Base-by-base conservation (phyloP, 768 basidiomycete species). In the Hemileccinum rubropunctum region DNA sequence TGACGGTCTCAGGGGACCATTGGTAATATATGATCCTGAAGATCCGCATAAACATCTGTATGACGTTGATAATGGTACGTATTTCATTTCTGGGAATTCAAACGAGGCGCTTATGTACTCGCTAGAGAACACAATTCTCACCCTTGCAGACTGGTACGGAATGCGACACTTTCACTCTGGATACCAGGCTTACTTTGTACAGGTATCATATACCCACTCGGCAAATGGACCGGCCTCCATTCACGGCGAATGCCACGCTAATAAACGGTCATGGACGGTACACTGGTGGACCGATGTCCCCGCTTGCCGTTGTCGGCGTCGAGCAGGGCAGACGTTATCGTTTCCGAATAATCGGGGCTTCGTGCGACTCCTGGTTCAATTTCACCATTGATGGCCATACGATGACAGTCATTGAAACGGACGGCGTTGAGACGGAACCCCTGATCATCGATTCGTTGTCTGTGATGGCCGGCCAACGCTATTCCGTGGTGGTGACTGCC, bases 401-500 rank as follows among this genome's bases (percentile, higher is more conserved):
- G 1, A 37, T 61, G 50, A 73, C 66, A 4, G 63, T 76, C 48
- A 73, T 76, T 30, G 71, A 74, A 58, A 74, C 67, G 10, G 77
- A 78, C 45, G 71, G 71, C 3, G 49, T 72, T 12, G 71, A 67
- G 42, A 69, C 70, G 14, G 50, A 69, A 21, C 75, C 75, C 5
- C 49, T 74, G 3, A 53, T 61, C 0, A 73, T 74, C 8, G 73
- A 76, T 40, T 64, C 57, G 13, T 45, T 74, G 15, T 56, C 63
- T 12, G 67, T 73, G 11, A 64, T 60, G 10, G 48, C 67, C 6
- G 76, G 72, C 4, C 77, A 80, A 52, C 71, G 77, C 26, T 78
- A 77, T 50, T 78, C 76, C 1, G 67, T 78, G 48, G 61, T 79
- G 11, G 56, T 80, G 1, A 56, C 64, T 61, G 73, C 77, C 5